phyloP scores from a whole-genome alignment of 2,329 filamentous ascomycete genomes.

The Colletotrichum godetiae region DNA sequence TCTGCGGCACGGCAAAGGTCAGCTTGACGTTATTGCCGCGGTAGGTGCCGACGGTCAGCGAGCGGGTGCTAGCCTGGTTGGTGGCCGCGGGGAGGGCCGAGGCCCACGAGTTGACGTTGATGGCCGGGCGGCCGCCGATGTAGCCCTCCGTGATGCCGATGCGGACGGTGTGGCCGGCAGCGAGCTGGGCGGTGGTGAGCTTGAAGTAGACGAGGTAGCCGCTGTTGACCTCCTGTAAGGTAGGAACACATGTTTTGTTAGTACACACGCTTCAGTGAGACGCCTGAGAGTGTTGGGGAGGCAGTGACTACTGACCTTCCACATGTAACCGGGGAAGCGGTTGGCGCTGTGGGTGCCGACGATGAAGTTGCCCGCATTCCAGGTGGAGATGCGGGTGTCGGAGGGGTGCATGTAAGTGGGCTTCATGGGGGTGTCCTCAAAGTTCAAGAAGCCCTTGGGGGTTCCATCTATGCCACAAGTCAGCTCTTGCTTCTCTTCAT shows the following conservation, averaged over 20 bases:
- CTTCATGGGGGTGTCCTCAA: slow-evolving; percentile 51
- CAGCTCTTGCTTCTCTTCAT: neutral
- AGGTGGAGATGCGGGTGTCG: slow-evolving; percentile 43
- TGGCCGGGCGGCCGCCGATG: slow-evolving; percentile 45
- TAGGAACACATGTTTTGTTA: neutral
- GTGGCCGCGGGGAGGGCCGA: slow-evolving; percentile 42
- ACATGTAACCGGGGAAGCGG: slow-evolving; percentile 54
- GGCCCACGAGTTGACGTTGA: slow-evolving; percentile 45
- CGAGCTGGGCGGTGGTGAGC: slow-evolving; percentile 43
- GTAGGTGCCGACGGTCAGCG: slow-evolving; percentile 47
- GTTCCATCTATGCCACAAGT: slow-evolving; percentile 40
- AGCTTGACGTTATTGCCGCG: slow-evolving; percentile 45
- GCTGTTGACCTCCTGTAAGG: slow-evolving; percentile 49
- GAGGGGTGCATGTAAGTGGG: slow-evolving; percentile 55
- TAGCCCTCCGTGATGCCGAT: slow-evolving; percentile 47
- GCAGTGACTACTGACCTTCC: slow-evolving; percentile 39
- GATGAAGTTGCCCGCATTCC: slow-evolving; percentile 47
- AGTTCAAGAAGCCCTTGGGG: slow-evolving; percentile 48
- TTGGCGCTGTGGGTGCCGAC: slow-evolving; percentile 47
- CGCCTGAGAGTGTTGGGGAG: too few relatives aligned
- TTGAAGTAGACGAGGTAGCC: slow-evolving; percentile 53
- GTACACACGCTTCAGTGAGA: neutral
- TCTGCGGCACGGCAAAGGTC: slow-evolving; percentile 42
- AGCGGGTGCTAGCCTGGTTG: slow-evolving; percentile 43
- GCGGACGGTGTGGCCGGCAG: slow-evolving; percentile 41